Conservation (phyloP, 2,329 filamentous ascomycete species). For the Nectriaceae sp. region DNA sequence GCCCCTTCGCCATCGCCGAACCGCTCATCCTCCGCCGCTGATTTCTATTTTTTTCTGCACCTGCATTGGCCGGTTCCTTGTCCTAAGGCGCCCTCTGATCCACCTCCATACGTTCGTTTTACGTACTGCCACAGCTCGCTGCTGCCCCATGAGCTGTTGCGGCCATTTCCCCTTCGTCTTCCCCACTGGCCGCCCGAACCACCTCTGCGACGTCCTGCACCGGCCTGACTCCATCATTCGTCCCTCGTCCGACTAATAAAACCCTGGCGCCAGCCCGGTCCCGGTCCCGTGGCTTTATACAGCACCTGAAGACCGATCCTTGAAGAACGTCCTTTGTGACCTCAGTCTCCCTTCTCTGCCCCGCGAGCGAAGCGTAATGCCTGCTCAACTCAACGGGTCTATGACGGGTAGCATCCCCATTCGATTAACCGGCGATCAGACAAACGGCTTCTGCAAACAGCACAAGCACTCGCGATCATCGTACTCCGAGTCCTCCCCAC, state of each 20-base stretch:
- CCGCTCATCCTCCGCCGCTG: slow-evolving; percentile 1
- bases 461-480: slow-evolving; percentile 65
- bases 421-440: slow-evolving; percentile 38
- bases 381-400: slow-evolving; percentile 41
- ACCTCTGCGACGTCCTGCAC: slow-evolving; percentile 27
- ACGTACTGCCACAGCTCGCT: slow-evolving; percentile 33
- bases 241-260: slow-evolving; percentile 19
- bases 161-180: slow-evolving; percentile 18
- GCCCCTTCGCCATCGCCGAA: background rate
- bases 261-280: slow-evolving; percentile 17
- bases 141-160: slow-evolving; percentile 18
- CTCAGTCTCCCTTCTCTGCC: slow-evolving; percentile 12
- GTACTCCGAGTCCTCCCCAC: slow-evolving; percentile 60
- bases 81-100: slow-evolving; percentile 28
- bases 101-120: slow-evolving; percentile 37
- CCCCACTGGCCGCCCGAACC: slow-evolving; percentile 24
- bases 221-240: slow-evolving; percentile 19
- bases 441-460: slow-evolving; percentile 40
- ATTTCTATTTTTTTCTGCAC: slow-evolving; percentile 20
- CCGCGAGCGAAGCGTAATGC: slow-evolving; percentile 34
- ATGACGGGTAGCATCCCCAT: slow-evolving; percentile 41
- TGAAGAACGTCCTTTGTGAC: no score
- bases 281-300: slow-evolving; percentile 21
- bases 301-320: background rate
- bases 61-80: slow-evolving; percentile 32